Evolutionary conservation across 75 land plant genomes (phyloP), one percentile per base, ranked within the genome.

Genomic region (Cupressus sempervirens): DNA sequence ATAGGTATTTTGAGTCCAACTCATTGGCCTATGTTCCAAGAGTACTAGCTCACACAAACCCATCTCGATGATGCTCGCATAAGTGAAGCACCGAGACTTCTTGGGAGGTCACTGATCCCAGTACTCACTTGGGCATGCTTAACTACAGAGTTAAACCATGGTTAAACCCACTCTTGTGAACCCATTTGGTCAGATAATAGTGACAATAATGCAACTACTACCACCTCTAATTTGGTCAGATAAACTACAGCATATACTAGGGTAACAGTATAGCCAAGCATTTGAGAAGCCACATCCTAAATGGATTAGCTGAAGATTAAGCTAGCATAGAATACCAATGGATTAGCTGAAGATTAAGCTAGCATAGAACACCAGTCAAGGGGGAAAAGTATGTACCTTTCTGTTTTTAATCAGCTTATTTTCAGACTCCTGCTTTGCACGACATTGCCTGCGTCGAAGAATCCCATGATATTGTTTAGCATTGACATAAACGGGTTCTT

Each of bases 381-480:
- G 8, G 34, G 10, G 3, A 20, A 30, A 29, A 9, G 16, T 9
- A 84, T 34, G 26, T 86, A 94, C 97, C 93, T 94, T 95, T 82
- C 97, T 85, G 76, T 72, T 84, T 87, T 95, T 95, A 65, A 95
- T 86, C 30, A 91, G 82, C 80, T 95, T 95, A 84, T 88, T 95
- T 83, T 95, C 96, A 72, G 88, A 87, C 86, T 95, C 97, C 35
- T 96, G 96, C 83, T 95, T 95, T 41, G 97, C 97, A 67, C 97
- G 95, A 29, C 89, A 87, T 87, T 95, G 95, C 58, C 97, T 86
- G 52, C 97, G 89, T 83, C 96, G 84, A 74, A 95, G 73, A 70
- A 95, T 95, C 38, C 97, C 95, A 87, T 91, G 91, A 84, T 93
- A 93, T 83, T 95, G 95, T 83, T 93, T 92, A 41, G 96, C 95